Evolutionary conservation across 148 eudicot species (phyloP).

Genomic region (Chenopodium berlandieri): DNA sequence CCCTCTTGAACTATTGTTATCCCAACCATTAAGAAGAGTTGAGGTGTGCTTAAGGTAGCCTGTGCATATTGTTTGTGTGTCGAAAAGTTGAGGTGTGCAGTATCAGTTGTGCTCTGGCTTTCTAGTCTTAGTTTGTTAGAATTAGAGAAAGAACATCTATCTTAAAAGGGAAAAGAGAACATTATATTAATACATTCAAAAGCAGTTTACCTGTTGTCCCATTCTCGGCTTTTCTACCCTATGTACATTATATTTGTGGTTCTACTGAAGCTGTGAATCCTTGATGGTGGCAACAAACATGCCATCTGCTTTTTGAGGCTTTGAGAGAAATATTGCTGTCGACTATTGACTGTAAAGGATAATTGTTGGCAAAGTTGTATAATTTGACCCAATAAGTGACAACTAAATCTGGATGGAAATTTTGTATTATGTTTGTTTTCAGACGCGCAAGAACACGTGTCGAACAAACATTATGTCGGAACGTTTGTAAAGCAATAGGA

Average conservation of each 20-base stretch:
- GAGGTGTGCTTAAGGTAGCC: conserved; percentile 26
- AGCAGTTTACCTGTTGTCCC: neutral
- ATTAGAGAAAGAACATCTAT: conserved; percentile 20
- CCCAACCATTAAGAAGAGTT: conserved; percentile 22
- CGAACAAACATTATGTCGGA: too few relatives aligned
- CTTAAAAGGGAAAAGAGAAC: neutral
- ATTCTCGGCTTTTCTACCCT: neutral
- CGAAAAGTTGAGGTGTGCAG: conserved; percentile 8
- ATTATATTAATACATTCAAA: neutral
- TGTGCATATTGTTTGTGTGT: conserved; percentile 26
- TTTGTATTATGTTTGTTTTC: too few relatives aligned
- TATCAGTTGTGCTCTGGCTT: neutral
- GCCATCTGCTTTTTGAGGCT: neutral
- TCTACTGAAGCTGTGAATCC: neutral
- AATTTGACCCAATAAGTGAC: too few relatives aligned
- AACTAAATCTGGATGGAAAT: too few relatives aligned
- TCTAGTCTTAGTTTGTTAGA: conserved; percentile 9
- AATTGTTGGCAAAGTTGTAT: too few relatives aligned
- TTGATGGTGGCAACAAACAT: neutral
- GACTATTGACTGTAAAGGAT: neutral
- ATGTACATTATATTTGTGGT: neutral
- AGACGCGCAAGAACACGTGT: too few relatives aligned
- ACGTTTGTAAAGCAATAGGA: too few relatives aligned
- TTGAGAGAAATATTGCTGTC: neutral
- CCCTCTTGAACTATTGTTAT: conserved; percentile 8